Conservation (phyloP, 495 filamentous ascomycete genomes). For the Aspergillus affinis region DNA sequence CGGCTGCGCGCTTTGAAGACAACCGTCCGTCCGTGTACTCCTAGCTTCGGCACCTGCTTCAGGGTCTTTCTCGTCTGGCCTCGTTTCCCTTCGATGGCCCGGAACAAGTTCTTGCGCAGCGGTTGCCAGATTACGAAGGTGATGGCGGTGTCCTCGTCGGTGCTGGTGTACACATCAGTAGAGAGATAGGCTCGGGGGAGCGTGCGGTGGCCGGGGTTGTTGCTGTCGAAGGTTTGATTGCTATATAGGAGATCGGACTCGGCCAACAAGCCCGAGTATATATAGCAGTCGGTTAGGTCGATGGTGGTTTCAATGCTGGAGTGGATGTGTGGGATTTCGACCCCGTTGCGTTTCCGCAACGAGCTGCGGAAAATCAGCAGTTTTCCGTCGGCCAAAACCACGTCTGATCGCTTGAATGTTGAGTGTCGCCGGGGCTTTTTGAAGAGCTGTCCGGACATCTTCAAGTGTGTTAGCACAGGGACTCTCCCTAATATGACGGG, state of each 20-base stretch:
- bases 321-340: constrained; percentile 60
- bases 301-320: constrained; percentile 59
- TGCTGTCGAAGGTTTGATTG: constrained; percentile 69
- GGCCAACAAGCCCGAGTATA: constrained; percentile 68
- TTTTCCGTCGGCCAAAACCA: constrained; percentile 63
- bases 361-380: constrained; percentile 65
- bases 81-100: constrained; percentile 46
- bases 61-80: constrained; percentile 43
- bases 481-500: neutral
- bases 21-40: constrained; percentile 62
- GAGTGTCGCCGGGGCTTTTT: constrained; percentile 64
- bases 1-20: constrained; percentile 72
- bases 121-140: constrained; percentile 76
- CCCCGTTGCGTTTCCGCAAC: constrained; percentile 56
- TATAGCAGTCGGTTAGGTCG: constrained; percentile 67
- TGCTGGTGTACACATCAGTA: constrained; percentile 64
- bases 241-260: constrained; percentile 67
- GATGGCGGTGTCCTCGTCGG: constrained; percentile 69
- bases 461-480: neutral
- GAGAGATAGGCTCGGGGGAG: constrained; percentile 63
- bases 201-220: constrained; percentile 62
- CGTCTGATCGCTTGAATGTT: constrained; percentile 61
- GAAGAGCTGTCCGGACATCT: constrained; percentile 66
- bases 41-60: constrained; percentile 56
- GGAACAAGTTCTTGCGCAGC: constrained; percentile 58